A percentile compares a stretch with the other conserved stretches of the same genome.
Conservation (phyloP, 768 basidiomycete genomes). For the Krasilnikovozyma curviuscula region DNA sequence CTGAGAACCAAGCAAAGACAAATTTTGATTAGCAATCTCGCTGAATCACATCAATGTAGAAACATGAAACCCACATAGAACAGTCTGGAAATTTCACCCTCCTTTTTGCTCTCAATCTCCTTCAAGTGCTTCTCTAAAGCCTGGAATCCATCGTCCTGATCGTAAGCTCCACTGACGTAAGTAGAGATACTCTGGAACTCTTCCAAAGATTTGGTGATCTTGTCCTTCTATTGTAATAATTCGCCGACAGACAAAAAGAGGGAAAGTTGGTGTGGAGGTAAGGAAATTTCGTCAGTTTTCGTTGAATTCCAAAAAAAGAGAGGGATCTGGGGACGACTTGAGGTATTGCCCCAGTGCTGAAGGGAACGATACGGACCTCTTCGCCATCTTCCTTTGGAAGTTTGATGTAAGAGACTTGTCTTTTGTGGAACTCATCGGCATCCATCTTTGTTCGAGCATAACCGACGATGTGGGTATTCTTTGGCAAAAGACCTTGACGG, state of each 20-base stretch:
- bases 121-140: constrained; percentile 55
- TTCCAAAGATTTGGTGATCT: constrained; percentile 43
- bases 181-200: constrained; percentile 63
- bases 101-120: constrained; percentile 47
- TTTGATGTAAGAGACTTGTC: constrained; percentile 71
- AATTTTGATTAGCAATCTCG: no score
- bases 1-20: no score
- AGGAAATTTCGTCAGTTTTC: no score
- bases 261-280: not conserved
- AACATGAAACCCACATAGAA: constrained; percentile 38
- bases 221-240: no score
- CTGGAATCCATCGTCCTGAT: constrained; percentile 59
- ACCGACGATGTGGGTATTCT: constrained; percentile 72
- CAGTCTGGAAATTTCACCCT: constrained; percentile 45
- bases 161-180: constrained; percentile 77
- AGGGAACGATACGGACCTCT: constrained; percentile 19
- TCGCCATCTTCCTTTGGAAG: constrained; percentile 38
- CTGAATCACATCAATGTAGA: not conserved
- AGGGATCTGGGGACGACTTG: no score
- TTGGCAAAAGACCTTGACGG: constrained; percentile 58
- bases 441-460: constrained; percentile 96
- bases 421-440: constrained; percentile 57
- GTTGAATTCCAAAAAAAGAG: no score
- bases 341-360: not conserved
- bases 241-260: not conserved